Base-by-base conservation (phyloP, 495 filamentous ascomycete species). In the Trichoderma reesei region DNA sequence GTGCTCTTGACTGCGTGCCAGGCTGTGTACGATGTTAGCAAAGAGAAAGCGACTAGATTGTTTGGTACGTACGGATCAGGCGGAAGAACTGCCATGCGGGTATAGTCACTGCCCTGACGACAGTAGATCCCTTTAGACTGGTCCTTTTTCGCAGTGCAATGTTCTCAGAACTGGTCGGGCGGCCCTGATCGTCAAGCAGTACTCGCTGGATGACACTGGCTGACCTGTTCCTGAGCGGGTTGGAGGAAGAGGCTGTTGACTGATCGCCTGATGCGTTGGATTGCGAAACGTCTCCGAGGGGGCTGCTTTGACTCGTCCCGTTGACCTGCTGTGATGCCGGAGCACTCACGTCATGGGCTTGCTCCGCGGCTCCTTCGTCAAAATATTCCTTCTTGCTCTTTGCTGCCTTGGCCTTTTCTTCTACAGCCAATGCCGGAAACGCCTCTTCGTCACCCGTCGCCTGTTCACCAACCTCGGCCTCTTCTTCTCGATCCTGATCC, bases 71-170 rank as follows among this genome's bases (percentile, higher is more conserved):
- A 90, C 89, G 91, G 64, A 95, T 92, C 44, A 96, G 75, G 70
- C 86, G 89, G 74, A 96, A 97, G 70, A 98, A 97, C 69, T 96
- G 94, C 93, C 93, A 98, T 13, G 94, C 94, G 13, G 93, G 94
- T 81, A 98, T 96, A 72, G 93, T 85, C 14, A 97, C 88, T 70
- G 94, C 91, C 71, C 89, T 94, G 41, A 88, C 80, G 39, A 89
- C 79, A 63, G 66, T 80, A 39, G 75, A 82, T 10, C 75, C 76
- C 46, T 74, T 79, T 33, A 72, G 73, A 60, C 71, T 75, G 3
- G 73, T 75, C 63, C 72, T 74, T 56, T 75, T 71, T 10, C 75
- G 68, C 20, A 80, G 61, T 16, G 71, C 70, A 36, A 69, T 65
- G 16, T 68, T 72, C n/a, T 82, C 77, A 1, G 74, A 62, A 42